These are phyloP conservation scores for Zelonia costaricensis DNA, from an alignment of 208 protist genomes.

Conservation along the genomic window DNA sequence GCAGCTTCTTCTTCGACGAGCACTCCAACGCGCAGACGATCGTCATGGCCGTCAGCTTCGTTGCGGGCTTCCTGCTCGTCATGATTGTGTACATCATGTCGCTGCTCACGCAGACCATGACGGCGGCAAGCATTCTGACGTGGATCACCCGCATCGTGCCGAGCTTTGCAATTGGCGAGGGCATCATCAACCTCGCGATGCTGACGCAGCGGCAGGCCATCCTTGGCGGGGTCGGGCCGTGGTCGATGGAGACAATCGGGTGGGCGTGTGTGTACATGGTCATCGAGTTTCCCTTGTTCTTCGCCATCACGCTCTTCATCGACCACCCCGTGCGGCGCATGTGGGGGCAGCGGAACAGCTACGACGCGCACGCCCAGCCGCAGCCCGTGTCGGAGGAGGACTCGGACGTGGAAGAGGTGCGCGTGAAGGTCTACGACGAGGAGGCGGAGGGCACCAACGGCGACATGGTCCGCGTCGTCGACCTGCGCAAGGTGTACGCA, in stretches of 20 bases:
- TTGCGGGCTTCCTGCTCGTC: conserved; percentile 61
- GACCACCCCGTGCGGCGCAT: conserved; percentile 41
- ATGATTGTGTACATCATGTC: conserved; percentile 50
- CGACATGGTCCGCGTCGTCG: conserved; percentile 52
- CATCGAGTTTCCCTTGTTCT: conserved; percentile 40
- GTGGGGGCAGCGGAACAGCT: conserved; percentile 15
- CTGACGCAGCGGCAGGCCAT: conserved; percentile 23
- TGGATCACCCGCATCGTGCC: conserved; percentile 56
- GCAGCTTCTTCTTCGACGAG: conserved; percentile 59
- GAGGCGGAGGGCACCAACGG: conserved; percentile 25
- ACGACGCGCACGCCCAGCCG: conserved; percentile 20
- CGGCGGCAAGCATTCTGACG: conserved; percentile 17
- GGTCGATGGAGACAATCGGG: conserved; percentile 30
- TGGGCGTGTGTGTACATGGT: conserved; percentile 52
- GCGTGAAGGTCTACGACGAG: conserved; percentile 32
- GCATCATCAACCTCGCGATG: conserved; percentile 53
- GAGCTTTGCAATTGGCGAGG: conserved; percentile 56
- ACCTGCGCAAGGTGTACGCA: conserved; percentile 50
- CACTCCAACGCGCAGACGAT: conserved; percentile 58
- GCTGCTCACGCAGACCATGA: conserved; percentile 30
- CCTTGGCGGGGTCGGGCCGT: conserved; percentile 16
- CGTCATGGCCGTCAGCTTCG: conserved; percentile 56
- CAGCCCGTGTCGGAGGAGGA: conserved; percentile 37
- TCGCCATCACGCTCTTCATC: conserved; percentile 34
- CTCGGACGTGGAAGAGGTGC: conserved; percentile 46